phyloP scores from a whole-genome alignment of 768 basidiomycete genomes.

The Psilocybe sp. region DNA sequence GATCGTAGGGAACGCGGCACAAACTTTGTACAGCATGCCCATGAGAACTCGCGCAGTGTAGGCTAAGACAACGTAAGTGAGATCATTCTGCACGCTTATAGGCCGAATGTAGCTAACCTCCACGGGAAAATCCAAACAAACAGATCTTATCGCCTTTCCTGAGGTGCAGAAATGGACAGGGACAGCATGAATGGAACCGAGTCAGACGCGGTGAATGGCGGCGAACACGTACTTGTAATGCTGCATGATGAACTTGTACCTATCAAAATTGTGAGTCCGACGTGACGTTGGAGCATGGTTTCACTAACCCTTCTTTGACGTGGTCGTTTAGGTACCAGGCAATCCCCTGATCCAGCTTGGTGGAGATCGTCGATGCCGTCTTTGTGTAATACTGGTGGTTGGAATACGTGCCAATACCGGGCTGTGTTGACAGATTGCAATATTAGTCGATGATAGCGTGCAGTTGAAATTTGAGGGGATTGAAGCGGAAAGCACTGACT shows the following conservation, averaged over 20 bases:
- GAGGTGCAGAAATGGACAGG: too few species aligned
- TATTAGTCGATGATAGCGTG: background rate
- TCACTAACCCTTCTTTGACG: slow-evolving; percentile 26
- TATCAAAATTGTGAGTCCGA: background rate
- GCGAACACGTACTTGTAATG: background rate
- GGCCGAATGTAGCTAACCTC: slow-evolving; percentile 1
- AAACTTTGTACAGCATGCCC: slow-evolving; percentile 30
- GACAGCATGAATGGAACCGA: background rate
- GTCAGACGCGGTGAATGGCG: background rate
- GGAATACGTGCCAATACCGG: slow-evolving; percentile 11
- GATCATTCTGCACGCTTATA: background rate
- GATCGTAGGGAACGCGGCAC: too few species aligned
- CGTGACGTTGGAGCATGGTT: background rate
- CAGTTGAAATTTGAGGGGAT: background rate
- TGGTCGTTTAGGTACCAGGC: slow-evolving; percentile 25
- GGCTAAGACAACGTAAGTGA: slow-evolving; percentile 5
- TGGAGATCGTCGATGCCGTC: slow-evolving; percentile 12
- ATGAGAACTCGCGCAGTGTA: slow-evolving; percentile 26
- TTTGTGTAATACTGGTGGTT: slow-evolving; percentile 14
- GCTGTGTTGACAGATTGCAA: background rate
- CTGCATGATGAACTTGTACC: slow-evolving; percentile 5
- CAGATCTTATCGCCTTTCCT: slow-evolving; percentile 29
- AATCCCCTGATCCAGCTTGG: slow-evolving; percentile 19
- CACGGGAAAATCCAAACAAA: slow-evolving; percentile 28
- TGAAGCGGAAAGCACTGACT: slow-evolving; percentile 18